Percentiles rank a stretch among this genome's conserved stretches.
phyloP scores from a whole-genome alignment of 371 early-diverging fungal species.

The Apophysomyces trapeziformis region DNA sequence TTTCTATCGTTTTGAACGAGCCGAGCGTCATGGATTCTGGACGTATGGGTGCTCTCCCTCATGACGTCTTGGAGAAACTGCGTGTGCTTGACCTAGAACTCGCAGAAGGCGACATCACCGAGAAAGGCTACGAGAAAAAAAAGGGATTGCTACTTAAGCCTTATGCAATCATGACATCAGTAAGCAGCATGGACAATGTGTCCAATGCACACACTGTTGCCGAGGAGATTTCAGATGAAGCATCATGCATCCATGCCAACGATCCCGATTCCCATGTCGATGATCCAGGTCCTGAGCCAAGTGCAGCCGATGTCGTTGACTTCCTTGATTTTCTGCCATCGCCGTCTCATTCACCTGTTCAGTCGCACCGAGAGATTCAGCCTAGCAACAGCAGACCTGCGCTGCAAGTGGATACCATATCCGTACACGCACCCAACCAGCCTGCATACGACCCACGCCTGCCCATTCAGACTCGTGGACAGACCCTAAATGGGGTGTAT shows the following conservation, averaged over 20 bases:
- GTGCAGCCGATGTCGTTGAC: constrained; percentile 58
- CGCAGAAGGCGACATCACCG: constrained; percentile 72
- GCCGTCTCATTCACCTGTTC: constrained; percentile 48
- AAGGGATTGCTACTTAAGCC: constrained; percentile 45
- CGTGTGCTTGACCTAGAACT: constrained; percentile 61
- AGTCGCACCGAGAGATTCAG: neutral
- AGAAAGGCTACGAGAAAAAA: constrained; percentile 73
- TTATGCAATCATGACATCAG: constrained; percentile 46
- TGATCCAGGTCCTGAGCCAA: constrained; percentile 51
- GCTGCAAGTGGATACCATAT: neutral
- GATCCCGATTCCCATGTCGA: neutral
- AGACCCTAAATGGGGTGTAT: neutral
- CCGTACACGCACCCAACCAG: neutral
- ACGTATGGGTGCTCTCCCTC: constrained; percentile 35
- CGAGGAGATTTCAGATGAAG: neutral
- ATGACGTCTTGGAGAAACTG: constrained; percentile 55
- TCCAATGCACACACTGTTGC: constrained; percentile 24
- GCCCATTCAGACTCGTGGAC: neutral
- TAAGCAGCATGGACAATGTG: constrained; percentile 61
- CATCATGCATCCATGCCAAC: constrained; percentile 13
- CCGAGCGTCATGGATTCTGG: constrained; percentile 3
- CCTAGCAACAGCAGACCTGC: neutral
- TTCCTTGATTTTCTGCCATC: constrained; percentile 55
- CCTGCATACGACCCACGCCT: neutral
- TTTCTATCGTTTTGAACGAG: neutral